Base-by-base conservation (phyloP, 202 grass and related monocot genomes). In the Sporobolus alterniflorus region DNA sequence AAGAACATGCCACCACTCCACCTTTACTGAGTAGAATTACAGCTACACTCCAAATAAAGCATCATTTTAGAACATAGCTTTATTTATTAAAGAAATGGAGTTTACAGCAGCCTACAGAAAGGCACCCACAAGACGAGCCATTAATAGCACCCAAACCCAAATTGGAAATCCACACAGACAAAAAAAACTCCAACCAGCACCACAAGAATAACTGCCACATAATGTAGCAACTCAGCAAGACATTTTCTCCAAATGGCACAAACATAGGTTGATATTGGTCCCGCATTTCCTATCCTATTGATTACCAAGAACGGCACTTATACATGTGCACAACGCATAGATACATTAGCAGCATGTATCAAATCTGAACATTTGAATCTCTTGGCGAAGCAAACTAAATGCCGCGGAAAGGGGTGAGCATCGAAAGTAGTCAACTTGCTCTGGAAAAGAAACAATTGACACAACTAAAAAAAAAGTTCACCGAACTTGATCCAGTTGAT, bases 151-250 rank as follows among this genome's bases (percentile, higher is more conserved):
- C 54, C 44, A 71, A 71, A 73, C 34, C 66, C 46, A 83, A 72
- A 78, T 17, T 66, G 65, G 36, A 28, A 64, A 71, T 46, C 36
- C 63, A 34, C 9, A 1, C 36, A 14, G n/a, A n/a, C n/a, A n/a
- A n/a, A 84, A 76, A 67, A 56, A 84, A 32, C 34, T 55, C 47
- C 9, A 1, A 67, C 9, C 61, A 55, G 34, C 47, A 75, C 71
- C 20, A 32, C 1, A 34, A 9, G 33, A 67, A 15, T 25, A 57
- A 42, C 18, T 21, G 6, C 4, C 46, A 67, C 17, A 15, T 2
- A 20, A 43, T 67, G 20, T 50, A 18, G 67, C 24, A 68, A 40
- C 67, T 67, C 28, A 78, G 16, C 17, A 67, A 33, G 20, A 15
- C 11, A 62, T 51, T 29, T 67, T 16, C 67, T 41, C 8, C 47